phyloP scores from a whole-genome alignment of 2,329 filamentous ascomycete genomes.

The Pseudogymnoascus sp. region DNA sequence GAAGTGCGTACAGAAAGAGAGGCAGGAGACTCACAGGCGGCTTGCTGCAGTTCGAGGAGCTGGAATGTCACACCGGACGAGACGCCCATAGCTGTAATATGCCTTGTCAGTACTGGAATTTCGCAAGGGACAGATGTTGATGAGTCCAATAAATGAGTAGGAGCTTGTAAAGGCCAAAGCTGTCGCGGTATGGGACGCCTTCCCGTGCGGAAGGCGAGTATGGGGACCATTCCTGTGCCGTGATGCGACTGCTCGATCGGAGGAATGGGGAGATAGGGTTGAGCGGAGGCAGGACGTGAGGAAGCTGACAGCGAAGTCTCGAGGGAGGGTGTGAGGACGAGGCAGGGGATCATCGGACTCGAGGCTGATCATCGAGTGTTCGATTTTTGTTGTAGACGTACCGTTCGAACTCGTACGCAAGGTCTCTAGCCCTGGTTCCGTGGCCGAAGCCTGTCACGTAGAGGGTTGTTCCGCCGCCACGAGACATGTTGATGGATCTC shows the following conservation, averaged over 20 bases:
- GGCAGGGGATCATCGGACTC: conserved; percentile 33
- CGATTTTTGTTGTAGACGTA: conserved; percentile 63
- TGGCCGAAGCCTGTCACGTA: conserved; percentile 99
- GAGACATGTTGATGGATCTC: conserved; percentile 63
- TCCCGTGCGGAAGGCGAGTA: conserved; percentile 10
- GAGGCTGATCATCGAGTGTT: conserved; percentile 37
- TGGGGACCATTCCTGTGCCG: conserved; percentile 14
- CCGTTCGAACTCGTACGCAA: conserved; percentile 99
- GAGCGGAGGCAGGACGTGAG: conserved; percentile 36
- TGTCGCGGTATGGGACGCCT: conserved; percentile 17
- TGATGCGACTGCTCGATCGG: conserved; percentile 33
- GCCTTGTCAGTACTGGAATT: conserved; percentile 22
- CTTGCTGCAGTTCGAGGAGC: conserved; percentile 89
- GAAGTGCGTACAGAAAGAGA: conserved; percentile 21
- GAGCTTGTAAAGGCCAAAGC: conserved; percentile 19
- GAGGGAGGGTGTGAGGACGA: conserved; percentile 30
- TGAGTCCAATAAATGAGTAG: conserved; percentile 10
- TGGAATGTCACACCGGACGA: conserved; percentile 97
- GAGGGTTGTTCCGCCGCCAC: conserved; percentile 82
- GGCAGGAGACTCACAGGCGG: conserved; percentile 68
- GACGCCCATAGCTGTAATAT: conserved; percentile 75
- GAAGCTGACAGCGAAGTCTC: conserved; percentile 39
- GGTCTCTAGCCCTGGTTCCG: conserved; percentile 95
- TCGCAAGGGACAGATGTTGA: conserved; percentile 15
- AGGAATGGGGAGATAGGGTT: conserved; percentile 30